phyloP scores from a whole-genome alignment of 331 rosid genomes.

The Acacia concinna region DNA sequence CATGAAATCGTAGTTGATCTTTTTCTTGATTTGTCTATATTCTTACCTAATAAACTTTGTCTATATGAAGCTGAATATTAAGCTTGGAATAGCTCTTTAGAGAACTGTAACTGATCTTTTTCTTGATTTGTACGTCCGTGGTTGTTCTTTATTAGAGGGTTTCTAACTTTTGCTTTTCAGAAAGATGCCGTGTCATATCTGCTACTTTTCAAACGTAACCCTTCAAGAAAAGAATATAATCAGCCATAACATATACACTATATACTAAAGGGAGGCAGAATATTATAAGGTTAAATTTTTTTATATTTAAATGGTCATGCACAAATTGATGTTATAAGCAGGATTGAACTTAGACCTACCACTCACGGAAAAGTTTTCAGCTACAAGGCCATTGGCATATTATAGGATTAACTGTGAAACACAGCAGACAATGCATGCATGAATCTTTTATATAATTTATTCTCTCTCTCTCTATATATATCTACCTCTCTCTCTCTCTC shows the following conservation, averaged over 20 bases:
- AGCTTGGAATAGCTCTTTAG: neutral
- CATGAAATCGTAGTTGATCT: no score
- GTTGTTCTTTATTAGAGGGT: neutral
- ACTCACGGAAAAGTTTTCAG: no score
- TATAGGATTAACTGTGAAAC: no score
- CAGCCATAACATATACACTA: neutral
- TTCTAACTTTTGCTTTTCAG: neutral
- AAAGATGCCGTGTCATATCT: neutral
- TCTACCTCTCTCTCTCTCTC: no score
- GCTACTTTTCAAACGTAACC: neutral
- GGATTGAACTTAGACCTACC: no score
- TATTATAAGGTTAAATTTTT: neutral
- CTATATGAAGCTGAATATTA: neutral
- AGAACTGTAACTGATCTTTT: neutral
- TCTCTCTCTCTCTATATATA: no score
- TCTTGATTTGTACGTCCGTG: neutral
- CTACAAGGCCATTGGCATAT: no score
- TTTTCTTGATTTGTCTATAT: neutral
- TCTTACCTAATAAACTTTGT: neutral
- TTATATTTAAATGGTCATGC: no score
- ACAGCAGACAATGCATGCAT: no score
- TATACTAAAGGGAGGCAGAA: neutral
- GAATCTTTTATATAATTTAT: no score
- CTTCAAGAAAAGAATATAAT: neutral
- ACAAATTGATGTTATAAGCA: no score